Percentiles rank a stretch among this genome's conserved stretches.
Conservation (phyloP, 2,329 filamentous ascomycete genomes). For the Trichoderma aggressivum region DNA sequence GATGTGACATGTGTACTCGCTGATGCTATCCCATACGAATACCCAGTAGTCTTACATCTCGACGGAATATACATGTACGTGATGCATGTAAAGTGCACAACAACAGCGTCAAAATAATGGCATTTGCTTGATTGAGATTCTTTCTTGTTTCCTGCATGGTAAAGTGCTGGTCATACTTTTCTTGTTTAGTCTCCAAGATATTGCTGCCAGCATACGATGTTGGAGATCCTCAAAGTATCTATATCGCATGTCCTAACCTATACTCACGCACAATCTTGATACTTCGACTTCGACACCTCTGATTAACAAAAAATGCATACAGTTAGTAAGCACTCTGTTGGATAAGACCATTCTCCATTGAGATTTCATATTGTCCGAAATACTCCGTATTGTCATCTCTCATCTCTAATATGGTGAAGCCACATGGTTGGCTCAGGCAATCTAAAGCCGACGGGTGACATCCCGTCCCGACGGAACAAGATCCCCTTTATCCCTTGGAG, state of each 20-base stretch:
- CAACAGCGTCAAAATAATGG: neutral
- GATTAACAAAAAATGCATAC: neutral
- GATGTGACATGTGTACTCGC: neutral
- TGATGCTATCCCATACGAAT: neutral
- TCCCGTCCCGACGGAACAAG: neutral
- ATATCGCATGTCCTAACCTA: neutral
- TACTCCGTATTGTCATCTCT: neutral
- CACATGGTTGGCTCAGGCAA: neutral
- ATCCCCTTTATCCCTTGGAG: neutral
- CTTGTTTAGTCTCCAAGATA: neutral
- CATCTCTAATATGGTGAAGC: neutral
- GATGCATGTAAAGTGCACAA: neutral
- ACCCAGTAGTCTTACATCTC: neutral
- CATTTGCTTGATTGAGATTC: accelerated
- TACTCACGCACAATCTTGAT: neutral
- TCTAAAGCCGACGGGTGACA: neutral
- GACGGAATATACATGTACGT: neutral
- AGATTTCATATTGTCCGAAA: neutral
- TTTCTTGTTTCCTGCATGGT: neutral
- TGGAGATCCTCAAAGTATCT: neutral
- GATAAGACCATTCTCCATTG: neutral
- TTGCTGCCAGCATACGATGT: neutral
- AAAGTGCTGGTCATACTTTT: neutral
- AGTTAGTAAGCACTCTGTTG: neutral
- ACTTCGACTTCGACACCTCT: neutral